Evolutionary conservation across 805 yeast genomes (phyloP), one percentile per base, ranked within the genome.

Genomic region (Pichia exigua): DNA sequence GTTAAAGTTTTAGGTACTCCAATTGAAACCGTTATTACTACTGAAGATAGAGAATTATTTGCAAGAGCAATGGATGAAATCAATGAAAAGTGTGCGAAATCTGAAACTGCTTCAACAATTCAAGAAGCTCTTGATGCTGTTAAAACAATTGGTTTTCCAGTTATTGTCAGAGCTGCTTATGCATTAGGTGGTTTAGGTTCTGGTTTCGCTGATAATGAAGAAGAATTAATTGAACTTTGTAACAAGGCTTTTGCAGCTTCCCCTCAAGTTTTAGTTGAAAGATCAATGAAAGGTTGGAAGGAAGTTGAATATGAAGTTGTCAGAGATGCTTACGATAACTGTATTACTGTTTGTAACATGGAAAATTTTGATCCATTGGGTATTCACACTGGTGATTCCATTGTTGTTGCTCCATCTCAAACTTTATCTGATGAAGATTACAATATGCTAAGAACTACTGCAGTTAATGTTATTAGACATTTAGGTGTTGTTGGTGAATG

Each of bases 401-500:
- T 92, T 65, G 99, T 92, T 52, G 96, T 92, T 65, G 99, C 99
- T 50, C 99, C 99, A 47, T 91, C 97, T 44, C 99, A 92, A 75
- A 92, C 99, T 43, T 75, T 92, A 58, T 86, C 96, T 20, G 98
- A 92, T 67, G 97, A 88, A 68, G 99, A 92, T 65, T 92, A 91
- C 75, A 88, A 92, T 74, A 94, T 94, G 98, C 78, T 92, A 67
- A 83, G 99, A 75, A 86, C 97, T 48, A 89, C 99, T 45, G 99
- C 99, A 45, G 94, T 94, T 61, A 94, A 92, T 58, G 96, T 92
- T 57, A 94, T 92, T 61, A 84, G 98, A 71, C 99, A 92, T 67
- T 77, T 92, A 64, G 98, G 98, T 64, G 99, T 92, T 67, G 98
- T 92, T 66, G 99, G 99, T 77, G 99, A 92, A 76, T 92, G 99